Percentiles rank a stretch among this genome's conserved stretches.
phyloP scores from a whole-genome alignment of 257 asterid genomes.

The Fraxinus anomala region DNA sequence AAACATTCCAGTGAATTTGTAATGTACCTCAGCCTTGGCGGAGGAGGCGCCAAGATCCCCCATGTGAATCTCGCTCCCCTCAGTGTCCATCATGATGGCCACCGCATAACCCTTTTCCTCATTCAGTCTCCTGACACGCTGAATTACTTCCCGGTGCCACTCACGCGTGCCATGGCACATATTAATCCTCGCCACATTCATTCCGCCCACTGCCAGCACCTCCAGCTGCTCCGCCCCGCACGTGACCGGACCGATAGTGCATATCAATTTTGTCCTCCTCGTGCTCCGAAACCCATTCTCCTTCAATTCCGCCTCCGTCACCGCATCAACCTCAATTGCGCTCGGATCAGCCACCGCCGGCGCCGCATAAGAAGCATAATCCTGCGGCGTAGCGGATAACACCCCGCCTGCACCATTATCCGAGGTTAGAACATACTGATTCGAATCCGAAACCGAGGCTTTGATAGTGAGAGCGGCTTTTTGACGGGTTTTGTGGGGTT shows the following conservation, averaged over 20 bases:
- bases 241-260: constrained; percentile 87
- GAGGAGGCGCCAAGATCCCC: constrained; percentile 95
- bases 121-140: constrained; percentile 84
- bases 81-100: constrained; percentile 99
- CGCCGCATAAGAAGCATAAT: constrained; percentile 24
- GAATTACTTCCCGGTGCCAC: constrained; percentile 87
- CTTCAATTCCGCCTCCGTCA: constrained; percentile 93
- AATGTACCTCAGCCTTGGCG: constrained; percentile 82
- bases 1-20: not conserved
- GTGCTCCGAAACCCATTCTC: constrained; percentile 98
- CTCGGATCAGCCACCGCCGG: constrained; percentile 46
- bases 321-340: constrained; percentile 85
- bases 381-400: constrained; percentile 37
- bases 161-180: constrained; percentile 99
- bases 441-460: constrained; percentile 37
- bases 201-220: constrained; percentile 93
- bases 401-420: constrained; percentile 56
- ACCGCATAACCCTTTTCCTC: constrained; percentile 97
- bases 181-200: constrained; percentile 94
- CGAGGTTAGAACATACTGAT: constrained; percentile 33
- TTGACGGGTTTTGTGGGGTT: constrained; percentile 23
- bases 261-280: constrained; percentile 85
- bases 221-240: constrained; percentile 86
- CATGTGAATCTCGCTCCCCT: constrained; percentile 99
- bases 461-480: constrained; percentile 25